phyloP scores from a whole-genome alignment of 768 basidiomycete species.

The Paxillus involutus region DNA sequence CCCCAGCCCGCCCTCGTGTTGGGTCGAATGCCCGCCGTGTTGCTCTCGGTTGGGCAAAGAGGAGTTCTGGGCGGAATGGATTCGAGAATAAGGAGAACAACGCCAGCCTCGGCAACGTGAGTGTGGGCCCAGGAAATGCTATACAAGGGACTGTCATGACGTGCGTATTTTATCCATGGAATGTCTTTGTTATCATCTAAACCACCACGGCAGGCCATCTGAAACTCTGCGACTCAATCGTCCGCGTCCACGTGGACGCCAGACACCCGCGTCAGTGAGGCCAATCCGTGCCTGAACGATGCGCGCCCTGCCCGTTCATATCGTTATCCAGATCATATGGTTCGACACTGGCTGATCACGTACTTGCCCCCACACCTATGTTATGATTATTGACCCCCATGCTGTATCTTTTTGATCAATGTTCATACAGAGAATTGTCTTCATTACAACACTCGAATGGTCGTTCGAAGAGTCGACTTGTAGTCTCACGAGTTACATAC shows the following conservation, averaged over 20 bases:
- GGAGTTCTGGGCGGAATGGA: constrained; percentile 50
- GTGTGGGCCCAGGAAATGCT: constrained; percentile 7
- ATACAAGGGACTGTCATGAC: constrained; percentile 46
- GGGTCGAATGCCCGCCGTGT: constrained; percentile 55
- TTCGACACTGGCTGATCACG: neutral
- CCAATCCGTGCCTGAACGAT: constrained; percentile 24
- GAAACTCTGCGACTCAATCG: constrained; percentile 44
- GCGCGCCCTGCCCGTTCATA: neutral
- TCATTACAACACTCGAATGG: neutral
- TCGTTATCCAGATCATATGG: neutral
- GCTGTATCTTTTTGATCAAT: constrained; percentile 17
- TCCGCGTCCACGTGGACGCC: constrained; percentile 45
- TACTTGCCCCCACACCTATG: constrained; percentile 20
- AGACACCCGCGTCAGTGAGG: constrained; percentile 31
- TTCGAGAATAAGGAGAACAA: constrained; percentile 58
- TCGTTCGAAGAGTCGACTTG: constrained; percentile 1
- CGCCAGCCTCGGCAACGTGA: constrained; percentile 7
- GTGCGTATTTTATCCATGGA: constrained; percentile 40
- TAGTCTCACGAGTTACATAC: neutral
- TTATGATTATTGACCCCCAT: constrained; percentile 32
- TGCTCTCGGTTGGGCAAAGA: constrained; percentile 65
- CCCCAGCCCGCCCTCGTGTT: constrained; percentile 47
- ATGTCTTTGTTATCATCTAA: neutral
- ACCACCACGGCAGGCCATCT: constrained; percentile 31
- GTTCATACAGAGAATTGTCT: neutral